phyloP scores from a whole-genome alignment of 805 yeast species.

The Candida parachauliodes region DNA sequence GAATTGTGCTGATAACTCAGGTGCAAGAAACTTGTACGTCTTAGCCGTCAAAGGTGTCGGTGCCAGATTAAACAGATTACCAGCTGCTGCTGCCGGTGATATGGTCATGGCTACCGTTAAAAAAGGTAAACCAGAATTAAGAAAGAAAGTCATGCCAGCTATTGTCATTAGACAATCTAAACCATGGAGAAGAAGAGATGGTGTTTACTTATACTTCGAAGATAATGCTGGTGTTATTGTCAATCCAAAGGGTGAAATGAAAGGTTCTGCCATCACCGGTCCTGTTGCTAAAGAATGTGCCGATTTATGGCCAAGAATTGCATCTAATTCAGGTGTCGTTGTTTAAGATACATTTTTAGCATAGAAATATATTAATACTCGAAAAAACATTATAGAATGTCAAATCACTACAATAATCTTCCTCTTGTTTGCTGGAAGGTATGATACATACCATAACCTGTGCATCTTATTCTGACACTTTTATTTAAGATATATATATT shows the following conservation, averaged over 20 bases:
- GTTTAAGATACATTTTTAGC: conserved; percentile 52
- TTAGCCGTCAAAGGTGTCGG: conserved; percentile 98
- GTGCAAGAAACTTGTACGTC: conserved; percentile 99
- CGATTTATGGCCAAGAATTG: conserved; percentile 99
- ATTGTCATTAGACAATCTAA: conserved; percentile 98
- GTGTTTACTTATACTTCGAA: conserved; percentile 98
- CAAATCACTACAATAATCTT: too few relatives aligned
- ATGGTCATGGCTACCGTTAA: conserved; percentile 99
- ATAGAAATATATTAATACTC: conserved; percentile 6
- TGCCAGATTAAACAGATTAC: conserved; percentile 99
- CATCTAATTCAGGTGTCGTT: conserved; percentile 99
- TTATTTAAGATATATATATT: too few relatives aligned
- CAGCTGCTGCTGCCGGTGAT: conserved; percentile 99
- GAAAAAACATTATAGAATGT: too few relatives aligned
- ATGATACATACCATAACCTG: too few relatives aligned
- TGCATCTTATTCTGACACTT: too few relatives aligned
- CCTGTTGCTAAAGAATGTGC: conserved; percentile 99
- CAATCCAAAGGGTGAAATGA: conserved; percentile 99
- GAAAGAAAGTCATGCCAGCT: conserved; percentile 99
- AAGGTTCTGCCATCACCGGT: conserved; percentile 99
- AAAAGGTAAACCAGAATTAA: conserved; percentile 99
- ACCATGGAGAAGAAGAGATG: conserved; percentile 99
- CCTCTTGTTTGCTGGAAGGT: too few relatives aligned
- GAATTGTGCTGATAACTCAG: conserved; percentile 99
- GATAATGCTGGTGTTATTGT: conserved; percentile 99